Base-by-base conservation (phyloP, 805 yeast species). In the Ogataea siamensis region DNA sequence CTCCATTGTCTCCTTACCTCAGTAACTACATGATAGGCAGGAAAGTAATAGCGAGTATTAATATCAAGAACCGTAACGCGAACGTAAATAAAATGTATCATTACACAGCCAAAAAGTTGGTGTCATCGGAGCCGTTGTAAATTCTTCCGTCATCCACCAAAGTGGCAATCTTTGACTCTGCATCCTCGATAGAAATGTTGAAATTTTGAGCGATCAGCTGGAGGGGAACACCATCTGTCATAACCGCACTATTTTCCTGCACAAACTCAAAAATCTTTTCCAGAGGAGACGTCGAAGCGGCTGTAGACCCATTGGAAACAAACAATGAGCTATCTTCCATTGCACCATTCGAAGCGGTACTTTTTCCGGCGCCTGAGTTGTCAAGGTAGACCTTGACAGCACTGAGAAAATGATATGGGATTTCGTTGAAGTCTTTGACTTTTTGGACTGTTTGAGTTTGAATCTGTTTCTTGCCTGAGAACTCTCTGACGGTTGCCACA, bases 141-240 rank as follows among this genome's bases (percentile, higher is more conserved):
- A 83, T 69, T 49, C 70, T 78, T 24, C 89, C 94, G 40, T 72
- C 79, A 29, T 83, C 88, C 9, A 76, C 71, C 50, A 84, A 67
- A 15, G 67, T 66, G 22, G 67, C 67, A 52, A 86, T 76, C 45
- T 68, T 67, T 18, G 64, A 60, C 44, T 65, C 63, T 14, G 74
- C 81, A 20, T 69, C 73, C 16, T 70, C 75, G 37, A 66, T 71
- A 24, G 72, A 52, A 7, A 81, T 42, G 34, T 67, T 69, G 53
- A 83, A 64, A 21, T 70, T 67, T 52, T 79, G 84, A 10, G 80
- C 69, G 42, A 84, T 74, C 45, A 76, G 67, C 39, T 71, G 74
- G 9, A 77, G 65, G 15, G 86, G 87, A n/a, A 83, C 87, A 49
- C 91, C 91, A 55, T 83, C 88, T 31, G 70, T 74, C 84, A 79